phyloP scores from a whole-genome alignment of 495 filamentous ascomycete genomes.

The Aspergillus steynii region DNA sequence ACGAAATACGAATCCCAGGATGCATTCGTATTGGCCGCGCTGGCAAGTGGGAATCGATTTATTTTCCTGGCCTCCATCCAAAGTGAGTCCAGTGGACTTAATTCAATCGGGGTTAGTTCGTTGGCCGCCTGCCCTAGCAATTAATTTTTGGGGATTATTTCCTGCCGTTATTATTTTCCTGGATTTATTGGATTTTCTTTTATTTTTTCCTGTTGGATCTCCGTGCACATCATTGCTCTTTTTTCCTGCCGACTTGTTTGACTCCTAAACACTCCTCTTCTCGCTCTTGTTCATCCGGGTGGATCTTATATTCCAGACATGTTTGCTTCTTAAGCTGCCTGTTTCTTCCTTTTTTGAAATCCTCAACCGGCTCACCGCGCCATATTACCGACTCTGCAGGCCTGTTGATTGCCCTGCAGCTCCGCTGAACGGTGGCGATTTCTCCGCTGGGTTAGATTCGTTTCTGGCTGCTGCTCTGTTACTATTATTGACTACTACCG shows the following conservation, averaged over 20 bases:
- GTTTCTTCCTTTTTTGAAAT: not conserved
- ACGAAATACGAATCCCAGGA: not conserved
- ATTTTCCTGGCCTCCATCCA: not conserved
- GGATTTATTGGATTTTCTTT: not conserved
- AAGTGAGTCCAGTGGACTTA: not conserved
- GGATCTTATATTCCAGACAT: not conserved
- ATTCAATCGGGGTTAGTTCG: not conserved
- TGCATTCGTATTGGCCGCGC: not conserved
- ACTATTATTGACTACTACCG: not conserved
- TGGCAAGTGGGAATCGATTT: no score
- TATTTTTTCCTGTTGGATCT: slow-evolving; percentile 3
- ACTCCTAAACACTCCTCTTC: slow-evolving; percentile 15
- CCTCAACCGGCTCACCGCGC: not conserved
- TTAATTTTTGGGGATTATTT: slow-evolving; percentile 1
- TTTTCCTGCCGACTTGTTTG: slow-evolving; percentile 5
- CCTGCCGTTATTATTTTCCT: not conserved
- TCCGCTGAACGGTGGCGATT: not conserved
- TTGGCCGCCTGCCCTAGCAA: not conserved
- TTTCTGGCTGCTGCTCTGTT: not conserved
- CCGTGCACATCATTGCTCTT: slow-evolving; percentile 2
- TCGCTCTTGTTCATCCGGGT: not conserved
- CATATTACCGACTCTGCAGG: not conserved
- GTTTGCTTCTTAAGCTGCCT: slow-evolving; percentile 1
- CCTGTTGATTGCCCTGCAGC: not conserved
- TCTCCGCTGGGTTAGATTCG: not conserved